Evolutionary conservation across 2,329 filamentous ascomycete genomes (phyloP).

Genomic region (Fusarium sp.): DNA sequence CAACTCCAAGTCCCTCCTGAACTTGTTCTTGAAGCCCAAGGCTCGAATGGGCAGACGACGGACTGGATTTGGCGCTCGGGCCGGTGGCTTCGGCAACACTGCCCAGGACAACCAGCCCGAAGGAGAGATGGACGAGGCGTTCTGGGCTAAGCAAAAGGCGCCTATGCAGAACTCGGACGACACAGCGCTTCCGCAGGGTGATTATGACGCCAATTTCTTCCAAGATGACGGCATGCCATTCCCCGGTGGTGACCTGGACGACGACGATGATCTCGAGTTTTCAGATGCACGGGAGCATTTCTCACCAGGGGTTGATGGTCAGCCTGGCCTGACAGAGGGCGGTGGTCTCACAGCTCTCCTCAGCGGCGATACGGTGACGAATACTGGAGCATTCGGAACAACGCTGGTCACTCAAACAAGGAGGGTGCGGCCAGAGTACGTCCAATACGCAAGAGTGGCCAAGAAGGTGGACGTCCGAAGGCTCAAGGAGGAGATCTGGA

Average conservation of each 20-base stretch:
- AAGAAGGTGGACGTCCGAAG: conserved; percentile 78
- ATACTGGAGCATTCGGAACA: conserved; percentile 69
- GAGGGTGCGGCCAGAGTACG: conserved; percentile 74
- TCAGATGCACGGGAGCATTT: conserved; percentile 85
- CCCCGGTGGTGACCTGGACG: conserved; percentile 67
- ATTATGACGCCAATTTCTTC: conserved; percentile 98
- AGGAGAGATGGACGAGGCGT: conserved; percentile 92
- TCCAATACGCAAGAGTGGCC: conserved; percentile 76
- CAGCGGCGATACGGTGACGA: conserved; percentile 62
- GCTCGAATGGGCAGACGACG: conserved; percentile 80
- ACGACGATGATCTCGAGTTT: conserved; percentile 79
- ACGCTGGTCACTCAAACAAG: conserved; percentile 75
- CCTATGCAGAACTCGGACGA: conserved; percentile 63
- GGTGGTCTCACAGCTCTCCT: conserved; percentile 64
- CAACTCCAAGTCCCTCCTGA: conserved; percentile 90
- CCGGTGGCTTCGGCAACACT: conserved; percentile 56
- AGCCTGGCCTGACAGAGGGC: conserved; percentile 58
- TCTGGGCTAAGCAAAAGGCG: conserved; percentile 85
- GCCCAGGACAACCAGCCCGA: conserved; percentile 66
- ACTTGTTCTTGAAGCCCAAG: conserved; percentile 94
- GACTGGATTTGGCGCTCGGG: conserved; percentile 59
- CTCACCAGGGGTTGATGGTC: conserved; percentile 71
- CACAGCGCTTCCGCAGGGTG: conserved; percentile 71
- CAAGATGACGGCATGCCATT: conserved; percentile 85
- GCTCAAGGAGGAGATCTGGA: conserved; percentile 78